Base-by-base conservation (phyloP, 2,329 filamentous ascomycete species). In the Knufia fluminis region DNA sequence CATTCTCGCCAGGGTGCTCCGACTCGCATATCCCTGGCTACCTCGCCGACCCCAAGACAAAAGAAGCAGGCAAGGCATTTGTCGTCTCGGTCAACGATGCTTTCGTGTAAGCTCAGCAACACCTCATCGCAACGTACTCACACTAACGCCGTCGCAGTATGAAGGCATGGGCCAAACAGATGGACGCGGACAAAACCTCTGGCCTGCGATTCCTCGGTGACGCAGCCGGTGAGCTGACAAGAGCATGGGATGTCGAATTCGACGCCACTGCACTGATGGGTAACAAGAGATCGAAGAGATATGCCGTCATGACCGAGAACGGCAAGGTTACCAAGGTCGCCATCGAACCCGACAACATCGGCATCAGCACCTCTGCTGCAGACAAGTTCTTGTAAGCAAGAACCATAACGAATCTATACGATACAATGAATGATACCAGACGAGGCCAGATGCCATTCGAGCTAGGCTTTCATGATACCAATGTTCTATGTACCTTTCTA, bases 51-150 rank as follows among this genome's bases (percentile, higher is more conserved):
- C 76, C 83, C 49, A 80, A 83, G 65, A 76, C 94, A 59, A 86
- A 86, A 71, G 75, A 83, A 53, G 87, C 86, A 24, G 90, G 89
- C 43, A 76, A 85, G 61, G 86, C 95, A 40, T 94, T 94, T 62
- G 87, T 97, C 35, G 81, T 97, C 50, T 82, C 86, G 14, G 90
- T 96, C 64, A 97, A 97, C 65, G 91, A 97, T 66, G 80, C 89
- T 17, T 96, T 96, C 66, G 90, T 95, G 86, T 94, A 74, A 69
- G 85, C 71, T 41, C 12, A n/a, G n/a, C 20, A 47, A 41, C 42
- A 16, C 26, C 12, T 23, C 39, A 6, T 9, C 39, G 39, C 17
- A 22, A n/a, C 10, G 8, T 24, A 42, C 20, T 2, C 12, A 12
- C 14, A 6, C 39, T 46, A 23, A 39, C 20, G 8, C 20, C 10